These are phyloP conservation scores for Erucastrum elatum DNA, from an alignment of 345 rosid species.

Conservation along the genomic window DNA sequence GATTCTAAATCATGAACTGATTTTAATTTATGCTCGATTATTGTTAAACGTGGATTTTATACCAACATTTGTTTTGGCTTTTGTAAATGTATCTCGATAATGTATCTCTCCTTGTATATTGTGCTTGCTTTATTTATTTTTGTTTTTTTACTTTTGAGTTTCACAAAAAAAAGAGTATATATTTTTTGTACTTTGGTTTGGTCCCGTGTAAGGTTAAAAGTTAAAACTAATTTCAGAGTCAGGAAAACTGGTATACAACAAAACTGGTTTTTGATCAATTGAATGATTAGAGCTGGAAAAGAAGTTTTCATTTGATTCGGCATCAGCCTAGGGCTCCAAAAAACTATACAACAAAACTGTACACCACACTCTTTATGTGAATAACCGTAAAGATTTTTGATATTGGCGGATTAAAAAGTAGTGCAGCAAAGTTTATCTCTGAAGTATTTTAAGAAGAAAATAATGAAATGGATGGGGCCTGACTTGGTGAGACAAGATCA, in stretches of 20 bases:
- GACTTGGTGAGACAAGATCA: slow-evolving; percentile 37
- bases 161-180: too few relatives aligned
- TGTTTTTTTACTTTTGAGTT: background rate
- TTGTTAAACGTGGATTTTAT: background rate
- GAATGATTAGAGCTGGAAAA: slow-evolving; percentile 5
- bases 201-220: background rate
- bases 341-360: background rate
- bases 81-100: background rate
- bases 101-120: background rate
- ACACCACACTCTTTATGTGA: slow-evolving; percentile 24
- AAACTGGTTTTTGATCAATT: slow-evolving; percentile 8
- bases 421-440: background rate
- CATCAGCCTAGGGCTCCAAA: slow-evolving; percentile 20
- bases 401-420: too few relatives aligned
- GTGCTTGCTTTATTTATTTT: background rate
- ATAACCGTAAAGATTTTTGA: background rate
- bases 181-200: background rate
- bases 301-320: slow-evolving; percentile 7
- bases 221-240: background rate
- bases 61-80: background rate
- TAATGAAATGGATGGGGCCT: slow-evolving; percentile 1
- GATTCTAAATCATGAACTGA: background rate
- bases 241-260: background rate
- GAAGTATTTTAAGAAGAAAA: background rate
- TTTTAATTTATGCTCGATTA: background rate